Base-by-base conservation (phyloP, 257 asterid species). In the Przewalskia tangutica region DNA sequence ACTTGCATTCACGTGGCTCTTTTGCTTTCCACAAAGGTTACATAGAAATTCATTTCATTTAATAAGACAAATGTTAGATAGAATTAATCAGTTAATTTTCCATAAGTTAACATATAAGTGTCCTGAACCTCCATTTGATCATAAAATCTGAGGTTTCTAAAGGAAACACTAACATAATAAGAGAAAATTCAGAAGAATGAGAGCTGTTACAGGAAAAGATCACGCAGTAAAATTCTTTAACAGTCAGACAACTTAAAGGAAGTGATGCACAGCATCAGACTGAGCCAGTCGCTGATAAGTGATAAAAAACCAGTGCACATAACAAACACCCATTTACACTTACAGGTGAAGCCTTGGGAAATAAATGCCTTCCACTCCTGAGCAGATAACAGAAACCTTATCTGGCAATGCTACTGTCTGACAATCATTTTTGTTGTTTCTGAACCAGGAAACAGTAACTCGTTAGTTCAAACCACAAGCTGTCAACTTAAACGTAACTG, bases 271-370 rank as follows among this genome's bases (percentile, higher is more conserved):
- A 27, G 62, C 46, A 75, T 75, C 79, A 75, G 79, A 75, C 62
- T 20, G 14, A 48, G 62, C 27, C 60, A 75, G 23, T 50, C 2
- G 18, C 79, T 50, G 62, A 51, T n/a, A 51, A 75, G 46, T 50
- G 44, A 73, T 23, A 12, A 13, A 13, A 42, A 70, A 48, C 60
- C 32, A 23, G 62, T 50, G 56, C 60, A 48, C 44, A 23, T 23
- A 71, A 48, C 46, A 27, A 73, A 73, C 9, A 23, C 8, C 62
- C 46, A 75, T 75, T 23, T 75, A 75, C 62, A 83, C 98, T 94
- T 90, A 96, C 99, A 89, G 83, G 89, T 96, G 99, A 86, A 93
- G 97, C 82, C 97, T 96, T 76, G 98, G 98, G 87, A 90, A 92
- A 89, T 96, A 96, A 84, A 89, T 86, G 82, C 99, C 99, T 77